These are phyloP conservation scores for Tolypocladium inflatum DNA, from an alignment of 2,329 filamentous ascomycete species.

Conservation along the genomic window DNA sequence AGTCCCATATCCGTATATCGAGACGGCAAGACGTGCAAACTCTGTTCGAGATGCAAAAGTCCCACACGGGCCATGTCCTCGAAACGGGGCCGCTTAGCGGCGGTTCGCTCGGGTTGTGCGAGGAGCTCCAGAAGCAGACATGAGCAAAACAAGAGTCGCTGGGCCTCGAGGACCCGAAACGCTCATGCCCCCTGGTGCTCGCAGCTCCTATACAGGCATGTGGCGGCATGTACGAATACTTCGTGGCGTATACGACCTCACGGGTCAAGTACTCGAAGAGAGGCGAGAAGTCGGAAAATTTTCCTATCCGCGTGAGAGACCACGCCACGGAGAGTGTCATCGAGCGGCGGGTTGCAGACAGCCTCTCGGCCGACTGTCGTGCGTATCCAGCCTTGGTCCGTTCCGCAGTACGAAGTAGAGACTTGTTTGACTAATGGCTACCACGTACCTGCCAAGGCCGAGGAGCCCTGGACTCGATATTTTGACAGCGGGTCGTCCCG, in stretches of 20 bases:
- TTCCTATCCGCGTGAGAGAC: not conserved
- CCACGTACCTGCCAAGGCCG: not conserved
- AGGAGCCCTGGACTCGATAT: not conserved
- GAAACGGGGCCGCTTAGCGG: no score
- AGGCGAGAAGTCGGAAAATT: not conserved
- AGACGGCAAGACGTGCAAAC: no score
- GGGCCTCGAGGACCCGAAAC: no score
- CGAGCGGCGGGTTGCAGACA: not conserved
- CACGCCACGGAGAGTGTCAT: not conserved
- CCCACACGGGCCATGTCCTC: no score
- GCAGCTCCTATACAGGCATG: not conserved
- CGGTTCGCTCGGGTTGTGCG: no score
- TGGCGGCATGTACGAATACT: no score
- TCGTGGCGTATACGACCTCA: not conserved
- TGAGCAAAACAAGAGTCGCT: no score
- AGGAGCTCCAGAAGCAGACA: no score
- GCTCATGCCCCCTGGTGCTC: not conserved
- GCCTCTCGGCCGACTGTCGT: not conserved
- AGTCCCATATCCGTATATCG: no score
- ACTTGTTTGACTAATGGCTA: not conserved
- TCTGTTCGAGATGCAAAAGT: no score
- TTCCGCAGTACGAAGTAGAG: not conserved
- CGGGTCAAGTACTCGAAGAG: not conserved
- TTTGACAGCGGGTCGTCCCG: not conserved
- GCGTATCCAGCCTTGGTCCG: not conserved